Evolutionary conservation across 2,329 filamentous ascomycete genomes (phyloP).

Genomic region (Aspergillus novofumigatus): DNA sequence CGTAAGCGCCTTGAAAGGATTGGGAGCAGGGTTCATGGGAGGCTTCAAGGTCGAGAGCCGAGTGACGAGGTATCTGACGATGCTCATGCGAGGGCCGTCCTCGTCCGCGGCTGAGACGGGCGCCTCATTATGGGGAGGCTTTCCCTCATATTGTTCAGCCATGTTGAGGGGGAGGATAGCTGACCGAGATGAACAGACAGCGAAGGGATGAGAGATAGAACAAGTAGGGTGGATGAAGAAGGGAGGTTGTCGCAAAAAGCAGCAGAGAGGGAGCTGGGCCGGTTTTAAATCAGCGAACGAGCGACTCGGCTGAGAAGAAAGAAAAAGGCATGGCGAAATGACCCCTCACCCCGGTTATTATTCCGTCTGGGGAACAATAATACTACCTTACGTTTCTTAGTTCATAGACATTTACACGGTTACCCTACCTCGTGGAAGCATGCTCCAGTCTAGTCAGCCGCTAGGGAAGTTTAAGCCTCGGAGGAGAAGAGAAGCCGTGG

Average conservation of each 20-base stretch:
- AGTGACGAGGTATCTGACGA: constrained; percentile 49
- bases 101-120: neutral
- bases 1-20: constrained; percentile 50
- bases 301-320: neutral
- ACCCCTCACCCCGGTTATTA: neutral
- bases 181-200: neutral
- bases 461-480: neutral
- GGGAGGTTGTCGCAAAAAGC: neutral
- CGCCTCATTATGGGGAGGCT: neutral
- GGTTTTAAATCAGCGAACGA: neutral
- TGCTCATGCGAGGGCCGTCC: constrained; percentile 22
- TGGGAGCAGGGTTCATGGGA: constrained; percentile 52
- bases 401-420: too few species aligned
- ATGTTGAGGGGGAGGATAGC: neutral
- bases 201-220: neutral
- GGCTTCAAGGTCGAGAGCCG: constrained; percentile 53
- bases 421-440: neutral
- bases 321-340: neutral
- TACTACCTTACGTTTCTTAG: too few species aligned
- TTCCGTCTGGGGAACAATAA: neutral
- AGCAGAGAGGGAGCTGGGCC: neutral
- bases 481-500: neutral
- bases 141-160: neutral
- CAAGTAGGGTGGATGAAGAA: neutral
- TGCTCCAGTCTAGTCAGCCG: neutral